Percentiles rank a stretch among this genome's conserved stretches.
Conservation (phyloP, 75 land plant genomes). For the Gnetum montanum region DNA sequence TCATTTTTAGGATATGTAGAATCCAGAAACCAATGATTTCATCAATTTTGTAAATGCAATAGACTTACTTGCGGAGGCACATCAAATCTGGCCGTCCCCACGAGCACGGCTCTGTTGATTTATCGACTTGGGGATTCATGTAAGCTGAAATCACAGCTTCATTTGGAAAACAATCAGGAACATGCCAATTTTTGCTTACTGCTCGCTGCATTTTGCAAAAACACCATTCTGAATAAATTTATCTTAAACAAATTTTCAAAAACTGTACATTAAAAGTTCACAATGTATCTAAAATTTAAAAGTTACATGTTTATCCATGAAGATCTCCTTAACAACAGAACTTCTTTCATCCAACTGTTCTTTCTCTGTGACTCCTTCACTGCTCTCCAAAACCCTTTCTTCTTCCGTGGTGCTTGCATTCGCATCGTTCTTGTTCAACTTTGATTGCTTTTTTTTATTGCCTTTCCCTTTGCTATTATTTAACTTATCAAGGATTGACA, state of each 20-base stretch:
- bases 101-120: constrained; percentile 73
- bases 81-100: constrained; percentile 90
- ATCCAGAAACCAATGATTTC: too few relatives aligned
- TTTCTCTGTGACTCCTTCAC: background rate
- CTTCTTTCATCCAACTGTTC: constrained; percentile 9
- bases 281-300: too few relatives aligned
- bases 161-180: constrained; percentile 88
- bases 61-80: constrained; percentile 78
- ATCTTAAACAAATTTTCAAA: too few relatives aligned
- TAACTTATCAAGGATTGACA: constrained; percentile 46
- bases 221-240: background rate
- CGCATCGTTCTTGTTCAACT: constrained; percentile 1
- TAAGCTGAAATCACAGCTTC: constrained; percentile 75
- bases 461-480: constrained; percentile 10
- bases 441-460: constrained; percentile 23
- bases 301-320: constrained; percentile 89
- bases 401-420: constrained; percentile 6
- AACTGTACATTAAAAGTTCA: too few relatives aligned
- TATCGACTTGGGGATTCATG: constrained; percentile 70
- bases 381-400: background rate
- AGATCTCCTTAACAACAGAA: constrained; percentile 29
- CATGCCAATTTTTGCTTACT: constrained; percentile 96
- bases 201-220: constrained; percentile 56
- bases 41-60: too few relatives aligned
- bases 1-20: too few relatives aligned